Percentiles rank a stretch among this genome's conserved stretches.
These are phyloP conservation scores for Macroventuria anomochaeta DNA, from an alignment of 2,329 filamentous ascomycete species.

Conservation along the genomic window DNA sequence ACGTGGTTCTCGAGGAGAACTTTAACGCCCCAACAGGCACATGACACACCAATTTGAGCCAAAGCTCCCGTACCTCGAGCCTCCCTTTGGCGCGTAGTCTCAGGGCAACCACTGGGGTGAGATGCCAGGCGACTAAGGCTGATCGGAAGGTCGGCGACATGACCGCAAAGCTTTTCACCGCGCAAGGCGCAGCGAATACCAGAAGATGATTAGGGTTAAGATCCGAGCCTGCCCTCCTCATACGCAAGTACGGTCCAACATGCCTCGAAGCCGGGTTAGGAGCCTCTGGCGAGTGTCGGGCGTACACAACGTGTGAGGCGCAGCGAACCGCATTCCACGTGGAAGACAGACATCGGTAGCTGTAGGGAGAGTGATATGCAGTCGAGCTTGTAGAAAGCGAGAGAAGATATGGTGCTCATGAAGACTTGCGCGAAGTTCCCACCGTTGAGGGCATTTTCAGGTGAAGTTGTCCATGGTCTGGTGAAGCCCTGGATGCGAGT, in stretches of 20 bases:
- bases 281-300: slow-evolving; percentile 65
- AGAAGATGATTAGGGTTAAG: slow-evolving; percentile 93
- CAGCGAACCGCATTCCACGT: slow-evolving; percentile 61
- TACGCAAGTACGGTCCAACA: slow-evolving; percentile 44
- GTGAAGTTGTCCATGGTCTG: slow-evolving; percentile 17
- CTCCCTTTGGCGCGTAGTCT: slow-evolving; percentile 47
- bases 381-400: slow-evolving; percentile 40
- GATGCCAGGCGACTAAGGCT: slow-evolving; percentile 41
- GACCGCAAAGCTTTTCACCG: slow-evolving; percentile 53
- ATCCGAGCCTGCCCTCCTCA: slow-evolving; percentile 76
- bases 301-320: slow-evolving; percentile 48
- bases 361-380: slow-evolving; percentile 80
- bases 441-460: slow-evolving; percentile 39
- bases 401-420: slow-evolving; percentile 36
- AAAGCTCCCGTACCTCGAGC: slow-evolving; percentile 54
- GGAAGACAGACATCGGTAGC: slow-evolving; percentile 78
- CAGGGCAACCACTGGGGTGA: slow-evolving; percentile 27
- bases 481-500: slow-evolving; percentile 1
- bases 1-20: slow-evolving; percentile 78
- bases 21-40: slow-evolving; percentile 75
- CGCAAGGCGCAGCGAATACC: slow-evolving; percentile 62
- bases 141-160: slow-evolving; percentile 75
- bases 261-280: slow-evolving; percentile 63
- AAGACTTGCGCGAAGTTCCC: slow-evolving; percentile 35
- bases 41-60: slow-evolving; percentile 66